These are phyloP conservation scores for Astrothelium macrocarpum DNA, from an alignment of 495 filamentous ascomycete genomes.

Conservation along the genomic window DNA sequence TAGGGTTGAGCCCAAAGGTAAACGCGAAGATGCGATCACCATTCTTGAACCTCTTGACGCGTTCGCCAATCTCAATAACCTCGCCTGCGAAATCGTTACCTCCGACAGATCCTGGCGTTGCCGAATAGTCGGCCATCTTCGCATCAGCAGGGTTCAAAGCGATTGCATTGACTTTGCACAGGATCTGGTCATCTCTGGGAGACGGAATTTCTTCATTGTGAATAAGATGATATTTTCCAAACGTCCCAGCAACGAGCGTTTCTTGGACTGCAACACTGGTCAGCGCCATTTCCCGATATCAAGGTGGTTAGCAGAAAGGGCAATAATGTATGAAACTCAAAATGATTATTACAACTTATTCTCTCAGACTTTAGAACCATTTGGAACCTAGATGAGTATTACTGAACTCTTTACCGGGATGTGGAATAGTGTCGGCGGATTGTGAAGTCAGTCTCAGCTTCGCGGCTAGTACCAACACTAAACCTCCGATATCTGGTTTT, in stretches of 20 bases:
- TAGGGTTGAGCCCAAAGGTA: not conserved
- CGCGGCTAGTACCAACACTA: not conserved
- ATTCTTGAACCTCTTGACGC: constrained; percentile 46
- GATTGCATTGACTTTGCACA: constrained; percentile 1
- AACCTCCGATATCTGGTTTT: not conserved
- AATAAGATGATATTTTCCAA: not conserved
- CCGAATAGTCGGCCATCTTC: constrained; percentile 10
- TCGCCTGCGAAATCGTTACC: constrained; percentile 85
- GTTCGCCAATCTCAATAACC: constrained; percentile 59
- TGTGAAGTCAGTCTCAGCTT: not conserved
- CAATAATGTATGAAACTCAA: not conserved
- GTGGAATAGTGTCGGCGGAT: not conserved
- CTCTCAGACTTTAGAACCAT: not conserved
- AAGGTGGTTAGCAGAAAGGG: not conserved
- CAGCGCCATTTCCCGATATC: not conserved
- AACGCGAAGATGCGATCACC: constrained; percentile 69
- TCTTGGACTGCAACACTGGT: not conserved
- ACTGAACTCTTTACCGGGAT: not conserved
- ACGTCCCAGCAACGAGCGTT: not conserved
- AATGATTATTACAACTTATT: not conserved
- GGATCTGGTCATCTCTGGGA: not conserved
- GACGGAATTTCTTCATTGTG: not conserved
- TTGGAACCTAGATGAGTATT: not conserved
- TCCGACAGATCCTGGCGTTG: not conserved
- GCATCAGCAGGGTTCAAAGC: not conserved